phyloP scores from a whole-genome alignment of 352 stramenopile genomes.

The Globisporangium polare region DNA sequence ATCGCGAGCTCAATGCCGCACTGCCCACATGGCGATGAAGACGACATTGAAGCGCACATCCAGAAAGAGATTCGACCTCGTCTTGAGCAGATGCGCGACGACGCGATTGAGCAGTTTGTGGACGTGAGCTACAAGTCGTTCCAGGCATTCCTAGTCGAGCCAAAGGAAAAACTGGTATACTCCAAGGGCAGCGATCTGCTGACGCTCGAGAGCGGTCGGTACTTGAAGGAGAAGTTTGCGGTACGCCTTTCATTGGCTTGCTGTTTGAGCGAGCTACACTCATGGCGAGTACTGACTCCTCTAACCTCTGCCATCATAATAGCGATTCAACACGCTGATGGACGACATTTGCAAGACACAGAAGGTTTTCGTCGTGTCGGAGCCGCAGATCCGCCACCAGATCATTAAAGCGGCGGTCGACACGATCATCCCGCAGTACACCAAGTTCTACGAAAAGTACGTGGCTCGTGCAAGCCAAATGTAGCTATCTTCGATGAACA shows the following conservation, averaged over 20 bases:
- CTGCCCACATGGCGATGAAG: conserved; percentile 32
- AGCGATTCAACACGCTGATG: conserved; percentile 75
- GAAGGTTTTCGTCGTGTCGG: conserved; percentile 80
- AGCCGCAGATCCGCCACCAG: conserved; percentile 78
- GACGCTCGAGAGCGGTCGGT: conserved; percentile 85
- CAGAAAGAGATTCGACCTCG: conserved; percentile 74
- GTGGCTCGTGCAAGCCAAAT: too few relatives aligned
- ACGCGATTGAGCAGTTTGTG: conserved; percentile 83
- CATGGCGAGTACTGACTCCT: not conserved
- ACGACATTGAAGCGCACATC: conserved; percentile 48
- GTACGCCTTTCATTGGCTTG: conserved; percentile 24
- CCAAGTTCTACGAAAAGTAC: conserved; percentile 90
- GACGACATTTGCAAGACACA: conserved; percentile 68
- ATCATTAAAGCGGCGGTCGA: conserved; percentile 82
- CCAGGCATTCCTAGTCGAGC: conserved; percentile 63
- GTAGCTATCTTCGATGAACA: too few relatives aligned
- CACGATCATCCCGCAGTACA: conserved; percentile 87
- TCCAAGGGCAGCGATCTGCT: conserved; percentile 77
- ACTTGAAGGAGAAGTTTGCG: conserved; percentile 92
- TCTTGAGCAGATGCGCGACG: conserved; percentile 79
- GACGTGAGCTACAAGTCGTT: conserved; percentile 70
- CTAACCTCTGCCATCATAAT: not conserved
- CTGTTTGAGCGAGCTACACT: not conserved
- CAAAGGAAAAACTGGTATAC: conserved; percentile 86
- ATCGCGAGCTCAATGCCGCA: conserved; percentile 75